Base-by-base conservation (phyloP, 306 rosid genomes). In the Canavalia gladiata region DNA sequence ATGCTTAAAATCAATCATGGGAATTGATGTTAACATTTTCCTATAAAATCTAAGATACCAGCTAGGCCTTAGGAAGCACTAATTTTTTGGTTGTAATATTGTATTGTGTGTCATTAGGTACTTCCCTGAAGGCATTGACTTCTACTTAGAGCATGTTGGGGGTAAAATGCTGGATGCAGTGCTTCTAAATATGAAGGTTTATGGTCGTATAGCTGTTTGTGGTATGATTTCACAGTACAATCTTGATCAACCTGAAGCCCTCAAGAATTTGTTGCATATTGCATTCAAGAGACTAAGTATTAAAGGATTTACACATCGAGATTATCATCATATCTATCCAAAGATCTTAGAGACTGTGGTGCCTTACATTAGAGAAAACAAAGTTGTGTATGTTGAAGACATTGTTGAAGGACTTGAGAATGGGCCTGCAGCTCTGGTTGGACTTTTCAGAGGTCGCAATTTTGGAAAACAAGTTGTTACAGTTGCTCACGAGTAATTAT, bases 191-290 rank as follows among this genome's bases (percentile, higher is more conserved):
- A 79, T 84, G 78, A 84, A 74, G 46, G 6, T 12, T 11, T 67
- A 79, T 33, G 87, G 84, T 8, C 42, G 63, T 2, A 51, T 84
- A 0, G 6, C 42, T 7, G 30, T 43, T 0, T 84, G 87, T 68
- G 87, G 84, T 51, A 74, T 84, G 84, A 84, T 84, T 79, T 84
- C 87, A 66, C 87, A 84, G 46, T 84, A 84, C 81, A 78, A 84
- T 33, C n/a, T 73, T 47, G 8, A 30, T 55, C 41, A 67, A 35
- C 77, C 58, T 39, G 87, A 84, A 66, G 18, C 50, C 41, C 77
- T 84, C 6, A 59, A 75, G 69, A 84, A 74, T 60, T 3, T 84
- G 11, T 1, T 84, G 78, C 81, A 79, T 1, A 74, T 84, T 5
- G 42, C 57, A 57, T 34, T 79, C 8, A 74, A 43, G 76, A 84